Percentiles rank a stretch among this genome's conserved stretches.
Evolutionary conservation across 768 basidiomycete species (phyloP).

Genomic region (Tulasnella sp.): DNA sequence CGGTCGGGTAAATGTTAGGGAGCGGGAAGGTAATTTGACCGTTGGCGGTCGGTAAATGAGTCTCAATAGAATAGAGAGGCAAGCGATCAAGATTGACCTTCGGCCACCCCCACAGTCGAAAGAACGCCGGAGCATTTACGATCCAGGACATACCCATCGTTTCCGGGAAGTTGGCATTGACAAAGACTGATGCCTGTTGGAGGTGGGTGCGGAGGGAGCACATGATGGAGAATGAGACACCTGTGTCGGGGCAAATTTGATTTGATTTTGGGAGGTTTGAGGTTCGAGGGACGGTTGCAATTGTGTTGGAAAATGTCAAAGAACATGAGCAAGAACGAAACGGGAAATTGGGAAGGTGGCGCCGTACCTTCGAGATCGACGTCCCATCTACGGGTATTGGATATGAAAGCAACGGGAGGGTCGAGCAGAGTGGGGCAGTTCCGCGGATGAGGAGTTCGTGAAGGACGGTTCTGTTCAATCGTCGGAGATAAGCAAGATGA

Average conservation of each 20-base stretch:
- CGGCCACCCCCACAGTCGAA: slow-evolving; percentile 73
- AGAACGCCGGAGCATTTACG: slow-evolving; percentile 76
- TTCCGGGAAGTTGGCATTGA: slow-evolving; percentile 77
- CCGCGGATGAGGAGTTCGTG: slow-evolving; percentile 51
- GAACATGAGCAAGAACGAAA: no score
- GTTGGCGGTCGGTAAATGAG: slow-evolving; percentile 19
- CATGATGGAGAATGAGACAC: slow-evolving; percentile 52
- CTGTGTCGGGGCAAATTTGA: slow-evolving; percentile 50
- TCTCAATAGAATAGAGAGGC: no score
- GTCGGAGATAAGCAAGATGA: not conserved
- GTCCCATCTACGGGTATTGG: slow-evolving; percentile 11
- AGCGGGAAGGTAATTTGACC: not conserved
- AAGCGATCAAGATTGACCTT: slow-evolving; percentile 50
- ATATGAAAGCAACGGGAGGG: not conserved
- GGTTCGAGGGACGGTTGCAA: no score
- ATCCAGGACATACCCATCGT: slow-evolving; percentile 31
- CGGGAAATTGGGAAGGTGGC: no score
- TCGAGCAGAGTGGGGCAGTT: slow-evolving; percentile 8
- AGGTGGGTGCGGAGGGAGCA: slow-evolving; percentile 66
- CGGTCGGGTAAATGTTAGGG: not conserved
- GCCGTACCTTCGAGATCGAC: slow-evolving; percentile 32
- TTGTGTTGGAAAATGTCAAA: no score
- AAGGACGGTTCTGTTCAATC: slow-evolving; percentile 45
- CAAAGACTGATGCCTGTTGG: slow-evolving; percentile 64
- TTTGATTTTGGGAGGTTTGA: no score